phyloP scores from a whole-genome alignment of 176 grass and related monocot species.

The Pontederia paniculata region DNA sequence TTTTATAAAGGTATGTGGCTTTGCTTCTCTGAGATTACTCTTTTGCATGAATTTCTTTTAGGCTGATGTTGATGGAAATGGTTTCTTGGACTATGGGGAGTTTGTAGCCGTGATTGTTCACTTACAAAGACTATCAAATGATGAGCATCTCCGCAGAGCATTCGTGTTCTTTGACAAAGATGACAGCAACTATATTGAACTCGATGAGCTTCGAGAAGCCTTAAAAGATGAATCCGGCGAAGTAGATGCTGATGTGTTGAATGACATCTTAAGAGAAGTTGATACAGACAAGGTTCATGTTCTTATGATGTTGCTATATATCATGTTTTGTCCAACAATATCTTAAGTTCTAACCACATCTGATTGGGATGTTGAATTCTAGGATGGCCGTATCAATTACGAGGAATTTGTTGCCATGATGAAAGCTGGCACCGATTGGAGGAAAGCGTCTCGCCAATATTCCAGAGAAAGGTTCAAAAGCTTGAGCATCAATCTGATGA shows the following conservation, averaged over 20 bases:
- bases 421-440: conserved; percentile 85
- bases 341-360: not conserved
- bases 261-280: conserved; percentile 57
- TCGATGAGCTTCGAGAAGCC: conserved; percentile 50
- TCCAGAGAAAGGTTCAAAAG: conserved; percentile 73
- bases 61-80: conserved; percentile 88
- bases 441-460: conserved; percentile 90
- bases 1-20: too few relatives aligned
- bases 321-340: not conserved
- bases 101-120: conserved; percentile 93
- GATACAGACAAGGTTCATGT: conserved; percentile 48
- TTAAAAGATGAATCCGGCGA: conserved; percentile 53
- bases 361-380: not conserved
- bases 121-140: conserved; percentile 82
- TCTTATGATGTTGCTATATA: not conserved
- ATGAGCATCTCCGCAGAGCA: conserved; percentile 76
- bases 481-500: conserved; percentile 73
- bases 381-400: conserved; percentile 69
- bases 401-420: conserved; percentile 83
- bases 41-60: not conserved
- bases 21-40: too few relatives aligned
- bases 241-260: conserved; percentile 45
- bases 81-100: conserved; percentile 82
- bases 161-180: conserved; percentile 95
- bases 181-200: conserved; percentile 71